Conservation (phyloP, 805 yeast species). For the Ogataea naganishii region DNA sequence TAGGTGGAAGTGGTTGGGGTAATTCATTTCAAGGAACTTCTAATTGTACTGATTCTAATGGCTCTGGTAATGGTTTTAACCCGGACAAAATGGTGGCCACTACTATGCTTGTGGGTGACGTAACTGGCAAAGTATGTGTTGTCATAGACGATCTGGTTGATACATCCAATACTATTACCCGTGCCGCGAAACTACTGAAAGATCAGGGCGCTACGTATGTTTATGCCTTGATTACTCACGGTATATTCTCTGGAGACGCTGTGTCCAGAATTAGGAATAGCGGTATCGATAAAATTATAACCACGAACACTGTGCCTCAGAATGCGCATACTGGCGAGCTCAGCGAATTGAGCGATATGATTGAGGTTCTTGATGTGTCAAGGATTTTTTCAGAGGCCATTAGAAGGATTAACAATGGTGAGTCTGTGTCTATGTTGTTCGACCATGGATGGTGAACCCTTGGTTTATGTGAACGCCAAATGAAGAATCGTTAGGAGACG, state of each 20-base stretch:
- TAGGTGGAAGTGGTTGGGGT: constrained; percentile 4
- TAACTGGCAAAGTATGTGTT: constrained; percentile 77
- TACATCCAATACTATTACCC: constrained; percentile 82
- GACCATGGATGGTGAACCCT: constrained; percentile 64
- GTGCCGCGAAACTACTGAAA: constrained; percentile 87
- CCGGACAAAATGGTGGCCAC: constrained; percentile 51
- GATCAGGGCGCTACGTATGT: constrained; percentile 89
- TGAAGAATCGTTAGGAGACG: too few species aligned
- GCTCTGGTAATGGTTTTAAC: too few species aligned
- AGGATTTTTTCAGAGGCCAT: constrained; percentile 90
- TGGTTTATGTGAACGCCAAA: too few species aligned
- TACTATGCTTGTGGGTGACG: constrained; percentile 96
- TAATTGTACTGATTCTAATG: neutral
- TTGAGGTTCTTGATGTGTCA: constrained; percentile 83
- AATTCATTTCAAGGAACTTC: constrained; percentile 1
- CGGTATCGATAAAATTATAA: constrained; percentile 73
- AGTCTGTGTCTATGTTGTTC: constrained; percentile 86
- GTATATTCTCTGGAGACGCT: constrained; percentile 89
- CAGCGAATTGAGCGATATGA: constrained; percentile 52
- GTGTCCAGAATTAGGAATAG: constrained; percentile 56
- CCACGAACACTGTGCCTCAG: constrained; percentile 92
- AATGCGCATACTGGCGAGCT: constrained; percentile 39
- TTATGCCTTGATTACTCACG: constrained; percentile 86
- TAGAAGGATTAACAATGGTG: constrained; percentile 95
- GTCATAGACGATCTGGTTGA: constrained; percentile 90